Percentiles rank a stretch among this genome's conserved stretches.
Evolutionary conservation across 345 rosid genomes (phyloP).

Genomic region (Salix exigua): DNA sequence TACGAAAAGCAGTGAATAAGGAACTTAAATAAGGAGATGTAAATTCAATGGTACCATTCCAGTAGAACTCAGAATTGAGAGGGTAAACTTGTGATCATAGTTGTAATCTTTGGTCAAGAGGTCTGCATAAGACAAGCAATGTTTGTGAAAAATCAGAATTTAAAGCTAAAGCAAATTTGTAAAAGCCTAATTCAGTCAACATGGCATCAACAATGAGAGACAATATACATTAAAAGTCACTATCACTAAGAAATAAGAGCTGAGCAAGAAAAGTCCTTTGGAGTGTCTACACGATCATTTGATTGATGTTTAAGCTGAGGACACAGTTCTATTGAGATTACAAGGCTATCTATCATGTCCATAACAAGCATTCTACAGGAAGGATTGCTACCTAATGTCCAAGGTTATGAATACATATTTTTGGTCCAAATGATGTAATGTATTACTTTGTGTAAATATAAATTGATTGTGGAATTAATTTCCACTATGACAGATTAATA

Average conservation of each 20-base stretch:
- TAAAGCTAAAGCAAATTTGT: not conserved
- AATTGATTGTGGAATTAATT: not conserved
- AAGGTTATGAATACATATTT: not conserved
- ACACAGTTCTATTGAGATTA: not conserved
- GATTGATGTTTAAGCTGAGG: not conserved
- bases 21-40: not conserved
- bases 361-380: not conserved
- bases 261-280: not conserved
- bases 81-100: conserved; percentile 70
- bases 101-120: conserved; percentile 67
- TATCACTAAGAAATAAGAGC: not conserved
- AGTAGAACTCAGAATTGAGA: conserved; percentile 48
- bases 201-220: not conserved
- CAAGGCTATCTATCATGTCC: not conserved
- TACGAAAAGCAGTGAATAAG: not conserved
- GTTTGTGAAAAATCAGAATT: conserved; percentile 5
- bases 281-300: not conserved
- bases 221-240: not conserved
- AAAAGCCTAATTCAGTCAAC: not conserved
- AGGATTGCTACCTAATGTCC: not conserved
- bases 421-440: not conserved
- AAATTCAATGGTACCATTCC: conserved; percentile 52
- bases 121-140: conserved; percentile 42
- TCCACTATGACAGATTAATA: not conserved
- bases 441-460: not conserved